Conservation (phyloP, 805 yeast species). For the Wickerhamomyces silvicola region DNA sequence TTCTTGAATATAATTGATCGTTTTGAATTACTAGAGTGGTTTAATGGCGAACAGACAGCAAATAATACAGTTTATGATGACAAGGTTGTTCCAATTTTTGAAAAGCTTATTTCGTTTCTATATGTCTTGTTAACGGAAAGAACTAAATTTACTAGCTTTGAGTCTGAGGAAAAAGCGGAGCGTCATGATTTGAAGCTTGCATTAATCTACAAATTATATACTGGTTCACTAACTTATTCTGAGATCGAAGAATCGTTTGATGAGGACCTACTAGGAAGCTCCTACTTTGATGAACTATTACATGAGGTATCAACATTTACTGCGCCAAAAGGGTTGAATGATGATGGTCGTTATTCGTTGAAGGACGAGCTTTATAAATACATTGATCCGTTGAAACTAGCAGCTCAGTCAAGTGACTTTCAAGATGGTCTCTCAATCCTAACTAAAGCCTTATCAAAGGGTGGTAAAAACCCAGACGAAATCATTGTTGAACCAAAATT, state of each 20-base stretch:
- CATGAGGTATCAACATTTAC: constrained; percentile 28
- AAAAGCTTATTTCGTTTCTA: constrained; percentile 69
- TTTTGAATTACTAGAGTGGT: constrained; percentile 55
- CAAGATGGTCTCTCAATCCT: constrained; percentile 47
- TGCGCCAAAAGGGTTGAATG: constrained; percentile 62
- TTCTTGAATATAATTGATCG: constrained; percentile 48
- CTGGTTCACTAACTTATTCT: constrained; percentile 50
- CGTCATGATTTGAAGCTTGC: constrained; percentile 29
- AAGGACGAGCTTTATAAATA: constrained; percentile 37
- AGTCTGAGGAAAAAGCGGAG: constrained; percentile 23
- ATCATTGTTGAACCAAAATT: constrained; percentile 45
- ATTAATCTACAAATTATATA: constrained; percentile 45
- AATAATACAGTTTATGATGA: constrained; percentile 42
- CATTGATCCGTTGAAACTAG: constrained; percentile 54
- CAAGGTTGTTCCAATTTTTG: constrained; percentile 55
- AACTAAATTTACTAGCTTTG: constrained; percentile 43
- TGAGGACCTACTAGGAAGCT: constrained; percentile 37
- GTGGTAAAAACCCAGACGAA: constrained; percentile 18
- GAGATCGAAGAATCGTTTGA: constrained; percentile 34
- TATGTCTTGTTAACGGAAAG: constrained; percentile 70
- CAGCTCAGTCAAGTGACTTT: constrained; percentile 38
- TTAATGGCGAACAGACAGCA: constrained; percentile 25
- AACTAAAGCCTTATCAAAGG: constrained; percentile 34
- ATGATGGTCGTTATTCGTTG: constrained; percentile 60
- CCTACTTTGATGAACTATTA: constrained; percentile 49